phyloP scores from a whole-genome alignment of 106 monocot species.

The Vanilla planifolia region DNA sequence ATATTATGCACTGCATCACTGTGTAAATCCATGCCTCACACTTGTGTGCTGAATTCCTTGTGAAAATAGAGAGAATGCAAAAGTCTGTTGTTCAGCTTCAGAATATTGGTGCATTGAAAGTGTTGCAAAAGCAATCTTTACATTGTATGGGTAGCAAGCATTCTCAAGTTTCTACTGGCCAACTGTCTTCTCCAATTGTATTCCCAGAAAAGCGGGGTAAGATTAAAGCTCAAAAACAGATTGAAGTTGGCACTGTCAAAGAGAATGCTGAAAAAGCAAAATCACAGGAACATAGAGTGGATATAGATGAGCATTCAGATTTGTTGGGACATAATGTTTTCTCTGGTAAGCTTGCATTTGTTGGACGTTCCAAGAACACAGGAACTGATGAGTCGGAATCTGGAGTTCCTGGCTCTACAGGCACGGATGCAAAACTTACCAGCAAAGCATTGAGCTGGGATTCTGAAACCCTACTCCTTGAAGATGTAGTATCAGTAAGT shows the following conservation, averaged over 20 bases:
- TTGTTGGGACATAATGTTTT: conserved; percentile 79
- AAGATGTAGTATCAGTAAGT: conserved; percentile 96
- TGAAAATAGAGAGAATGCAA: conserved; percentile 38
- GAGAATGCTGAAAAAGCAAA: conserved; percentile 43
- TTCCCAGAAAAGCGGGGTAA: conserved; percentile 63
- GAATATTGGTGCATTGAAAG: conserved; percentile 38
- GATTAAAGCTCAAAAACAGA: conserved; percentile 34
- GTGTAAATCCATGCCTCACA: conserved; percentile 3
- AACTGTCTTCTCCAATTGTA: conserved; percentile 53
- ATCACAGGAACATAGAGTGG: conserved; percentile 63
- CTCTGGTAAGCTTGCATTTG: conserved; percentile 71
- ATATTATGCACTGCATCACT: conserved; percentile 6
- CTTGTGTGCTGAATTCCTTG: conserved; percentile 12
- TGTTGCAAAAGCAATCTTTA: conserved; percentile 30
- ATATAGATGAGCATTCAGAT: conserved; percentile 84
- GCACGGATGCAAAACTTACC: conserved; percentile 73
- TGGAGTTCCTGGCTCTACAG: conserved; percentile 20
- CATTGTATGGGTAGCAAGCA: conserved; percentile 38
- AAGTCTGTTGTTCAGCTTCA: conserved; percentile 29
- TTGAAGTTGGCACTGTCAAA: conserved; percentile 16
- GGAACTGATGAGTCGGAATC: conserved; percentile 30
- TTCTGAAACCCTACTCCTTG: conserved; percentile 55
- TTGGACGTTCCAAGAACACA: conserved; percentile 40
- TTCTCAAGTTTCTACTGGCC: conserved; percentile 41
- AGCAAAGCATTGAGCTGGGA: conserved; percentile 89